Conservation (phyloP, 177 flowering plant genomes). For the Vitis hybrid region DNA sequence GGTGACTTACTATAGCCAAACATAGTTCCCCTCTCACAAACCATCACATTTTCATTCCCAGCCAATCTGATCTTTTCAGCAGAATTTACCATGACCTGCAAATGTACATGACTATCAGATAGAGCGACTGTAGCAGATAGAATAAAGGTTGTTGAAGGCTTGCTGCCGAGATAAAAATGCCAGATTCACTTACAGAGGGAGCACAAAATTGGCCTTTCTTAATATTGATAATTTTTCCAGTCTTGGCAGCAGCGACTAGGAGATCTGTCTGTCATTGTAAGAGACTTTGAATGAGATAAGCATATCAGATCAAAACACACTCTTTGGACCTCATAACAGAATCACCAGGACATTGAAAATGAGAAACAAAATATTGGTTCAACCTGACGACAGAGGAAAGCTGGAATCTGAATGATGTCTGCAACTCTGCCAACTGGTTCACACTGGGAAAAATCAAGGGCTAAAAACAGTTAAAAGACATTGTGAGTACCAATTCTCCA, state of each 20-base stretch:
- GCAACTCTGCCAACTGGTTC: conserved; percentile 91
- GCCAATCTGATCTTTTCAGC: conserved; percentile 91
- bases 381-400: conserved; percentile 98
- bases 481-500: too few species aligned
- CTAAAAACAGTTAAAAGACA: conserved; percentile 1
- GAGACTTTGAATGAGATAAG: conserved; percentile 5
- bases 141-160: background rate
- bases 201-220: conserved; percentile 99
- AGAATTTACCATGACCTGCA: conserved; percentile 92
- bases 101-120: conserved; percentile 6
- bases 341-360: background rate
- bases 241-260: conserved; percentile 92
- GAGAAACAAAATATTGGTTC: background rate
- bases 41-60: conserved; percentile 94
- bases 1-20: conserved; percentile 92
- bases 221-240: conserved; percentile 92
- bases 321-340: background rate
- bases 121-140: too few species aligned
- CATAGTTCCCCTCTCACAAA: conserved; percentile 99
- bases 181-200: conserved; percentile 62
- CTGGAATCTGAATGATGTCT: conserved; percentile 96
- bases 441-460: conserved; percentile 47
- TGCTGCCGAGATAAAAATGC: background rate
- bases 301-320: background rate
- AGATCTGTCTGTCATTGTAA: conserved; percentile 82